Base-by-base conservation (phyloP, 73 alveolate genomes). In the Paramecium primaurelia region DNA sequence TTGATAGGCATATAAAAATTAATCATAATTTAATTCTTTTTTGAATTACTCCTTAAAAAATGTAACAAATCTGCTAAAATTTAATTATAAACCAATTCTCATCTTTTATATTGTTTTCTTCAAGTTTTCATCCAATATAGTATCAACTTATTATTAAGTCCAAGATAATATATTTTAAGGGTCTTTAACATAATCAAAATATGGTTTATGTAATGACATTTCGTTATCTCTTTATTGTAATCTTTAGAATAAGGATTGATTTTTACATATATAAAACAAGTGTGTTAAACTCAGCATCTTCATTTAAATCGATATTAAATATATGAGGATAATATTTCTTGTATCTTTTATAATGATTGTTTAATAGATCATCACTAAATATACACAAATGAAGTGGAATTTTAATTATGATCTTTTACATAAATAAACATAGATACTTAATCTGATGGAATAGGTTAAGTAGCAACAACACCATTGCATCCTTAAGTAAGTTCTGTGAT, bases 251-350 rank as follows among this genome's bases (percentile, higher is more conserved):
- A 20, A 18, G 45, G 20, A 42, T 14, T 2, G 8, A 54, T 18
- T n/a, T 32, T 9, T 80, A 80, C 91, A 80, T 44, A 22, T 32
- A 80, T 25, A 80, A 80, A 47, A 36, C 75, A 25, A 80, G 45
- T 25, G 58, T 11, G 6, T 80, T 80, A 58, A 80, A 80, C 45
- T 80, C 91, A 18, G 75, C 71, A 20, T 80, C 71, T 32, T 80
- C 91, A 77, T 80, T 80, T 8, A 80, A 44, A 25, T 45, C 30
- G 7, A 32, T 34, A 45, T 45, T 26, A 16, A 80, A 80, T 44
- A 80, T 44, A 45, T 80, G 91, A 28, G 91, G 91, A 42, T 80
- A 80, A 10, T 45, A 25, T 80, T 80, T 80, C 49, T 38, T 20
- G 47, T 73, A 73, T 73, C 84, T 28, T 28, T 25, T 3, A 12